Evolutionary conservation across 768 basidiomycete genomes (phyloP).

Genomic region (Xerocomellus chrysenteron): DNA sequence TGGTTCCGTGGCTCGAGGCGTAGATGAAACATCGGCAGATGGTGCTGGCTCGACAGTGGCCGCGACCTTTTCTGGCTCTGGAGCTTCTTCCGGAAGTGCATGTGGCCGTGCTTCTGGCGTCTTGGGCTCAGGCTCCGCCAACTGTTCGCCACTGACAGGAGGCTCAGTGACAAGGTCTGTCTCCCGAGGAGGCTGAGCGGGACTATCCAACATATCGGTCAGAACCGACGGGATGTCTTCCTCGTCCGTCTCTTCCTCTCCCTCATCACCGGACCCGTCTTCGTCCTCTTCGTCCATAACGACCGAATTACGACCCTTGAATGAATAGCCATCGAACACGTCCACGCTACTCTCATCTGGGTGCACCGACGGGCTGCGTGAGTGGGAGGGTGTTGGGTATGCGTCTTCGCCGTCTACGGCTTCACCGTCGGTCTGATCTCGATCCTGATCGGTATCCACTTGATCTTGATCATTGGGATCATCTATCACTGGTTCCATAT

Average conservation of each 20-base stretch:
- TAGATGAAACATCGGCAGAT: constrained; percentile 14
- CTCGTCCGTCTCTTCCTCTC: constrained; percentile 35
- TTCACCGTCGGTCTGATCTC: constrained; percentile 65
- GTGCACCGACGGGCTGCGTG: constrained; percentile 70
- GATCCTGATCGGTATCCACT: constrained; percentile 69
- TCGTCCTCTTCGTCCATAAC: constrained; percentile 71
- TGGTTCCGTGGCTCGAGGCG: constrained; percentile 15
- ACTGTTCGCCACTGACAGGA: constrained; percentile 31
- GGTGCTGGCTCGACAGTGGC: constrained; percentile 16
- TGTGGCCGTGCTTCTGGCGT: constrained; percentile 68
- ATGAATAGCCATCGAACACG: constrained; percentile 93
- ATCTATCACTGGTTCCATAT: constrained; percentile 91
- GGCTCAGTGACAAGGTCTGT: constrained; percentile 38
- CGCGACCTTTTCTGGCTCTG: constrained; percentile 14
- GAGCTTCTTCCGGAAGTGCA: constrained; percentile 30
- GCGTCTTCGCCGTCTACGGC: constrained; percentile 74
- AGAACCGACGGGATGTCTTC: constrained; percentile 35
- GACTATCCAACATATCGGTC: constrained; percentile 20
- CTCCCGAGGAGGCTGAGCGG: constrained; percentile 27
- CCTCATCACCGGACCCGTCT: constrained; percentile 34
- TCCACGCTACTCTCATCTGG: constrained; percentile 52
- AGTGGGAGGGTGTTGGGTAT: constrained; percentile 77
- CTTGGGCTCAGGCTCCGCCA: constrained; percentile 61
- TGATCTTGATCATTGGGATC: constrained; percentile 62
- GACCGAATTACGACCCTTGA: constrained; percentile 83